Conservation (phyloP, 495 filamentous ascomycete genomes). For the Aspergillus leporis region DNA sequence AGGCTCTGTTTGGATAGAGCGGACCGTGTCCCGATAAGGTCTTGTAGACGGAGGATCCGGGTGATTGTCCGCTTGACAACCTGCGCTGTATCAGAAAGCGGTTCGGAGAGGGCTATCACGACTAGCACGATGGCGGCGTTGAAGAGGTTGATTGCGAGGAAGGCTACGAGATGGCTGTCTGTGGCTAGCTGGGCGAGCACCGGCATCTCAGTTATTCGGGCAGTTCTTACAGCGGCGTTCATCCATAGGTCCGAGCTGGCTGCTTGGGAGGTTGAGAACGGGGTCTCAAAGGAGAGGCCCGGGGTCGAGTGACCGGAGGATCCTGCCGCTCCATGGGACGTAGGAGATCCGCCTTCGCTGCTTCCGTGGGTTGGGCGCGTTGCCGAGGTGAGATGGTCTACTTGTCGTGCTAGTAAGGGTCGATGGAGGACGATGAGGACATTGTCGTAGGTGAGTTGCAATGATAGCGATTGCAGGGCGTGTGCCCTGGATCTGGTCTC, state of each 20-base stretch:
- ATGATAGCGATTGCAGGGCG: slow-evolving; percentile 29
- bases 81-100: slow-evolving; percentile 35
- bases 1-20: slow-evolving; percentile 34
- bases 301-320: neutral
- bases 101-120: slow-evolving; percentile 33
- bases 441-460: slow-evolving; percentile 38
- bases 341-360: slow-evolving; percentile 4
- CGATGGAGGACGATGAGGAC: slow-evolving; percentile 36
- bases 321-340: neutral
- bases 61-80: slow-evolving; percentile 35
- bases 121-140: slow-evolving; percentile 34
- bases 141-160: slow-evolving; percentile 38
- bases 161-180: slow-evolving; percentile 34
- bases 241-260: slow-evolving; percentile 28
- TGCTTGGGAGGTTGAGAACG: slow-evolving; percentile 1
- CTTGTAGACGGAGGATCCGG: slow-evolving; percentile 32
- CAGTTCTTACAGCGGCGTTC: slow-evolving; percentile 33
- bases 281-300: slow-evolving; percentile 2
- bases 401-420: slow-evolving; percentile 30
- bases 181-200: slow-evolving; percentile 28
- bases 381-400: slow-evolving; percentile 23
- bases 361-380: slow-evolving; percentile 3
- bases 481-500: slow-evolving; percentile 22
- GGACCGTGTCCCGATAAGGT: slow-evolving; percentile 28
- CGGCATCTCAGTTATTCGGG: slow-evolving; percentile 27